Evolutionary conservation across 1,284 basidiomycete species (phyloP).

Genomic region (Puccinia hordei): DNA sequence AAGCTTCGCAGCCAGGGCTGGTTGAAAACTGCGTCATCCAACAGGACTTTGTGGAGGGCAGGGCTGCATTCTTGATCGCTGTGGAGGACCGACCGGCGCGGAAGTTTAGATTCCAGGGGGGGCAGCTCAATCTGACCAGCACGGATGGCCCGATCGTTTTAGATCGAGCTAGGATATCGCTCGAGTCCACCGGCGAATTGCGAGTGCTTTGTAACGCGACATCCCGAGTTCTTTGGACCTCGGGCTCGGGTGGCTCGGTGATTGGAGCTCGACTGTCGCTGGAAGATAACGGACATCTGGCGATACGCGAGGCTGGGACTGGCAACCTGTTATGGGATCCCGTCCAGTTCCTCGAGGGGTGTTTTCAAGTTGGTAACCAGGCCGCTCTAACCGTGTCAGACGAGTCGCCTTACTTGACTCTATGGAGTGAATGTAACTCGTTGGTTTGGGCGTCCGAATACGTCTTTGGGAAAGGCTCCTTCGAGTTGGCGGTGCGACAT

Average conservation of each 20-base stretch:
- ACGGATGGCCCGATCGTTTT: conserved; percentile 11
- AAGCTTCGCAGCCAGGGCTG: conserved; percentile 28
- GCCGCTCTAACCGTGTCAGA: conserved; percentile 41
- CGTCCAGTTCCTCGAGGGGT: conserved; percentile 25
- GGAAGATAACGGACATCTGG: conserved; percentile 34
- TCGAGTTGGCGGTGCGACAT: conserved; percentile 28
- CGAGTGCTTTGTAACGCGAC: conserved; percentile 29
- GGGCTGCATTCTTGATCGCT: conserved; percentile 41
- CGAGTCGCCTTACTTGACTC: conserved; percentile 22
- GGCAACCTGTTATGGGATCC: conserved; percentile 47
- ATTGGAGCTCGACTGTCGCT: conserved; percentile 30
- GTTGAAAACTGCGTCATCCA: conserved; percentile 40
- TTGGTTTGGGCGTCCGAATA: conserved; percentile 48
- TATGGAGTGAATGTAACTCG: conserved; percentile 36
- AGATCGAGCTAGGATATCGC: conserved; percentile 24
- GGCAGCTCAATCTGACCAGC: conserved; percentile 26
- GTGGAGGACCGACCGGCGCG: conserved; percentile 37
- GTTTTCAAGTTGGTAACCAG: neutral
- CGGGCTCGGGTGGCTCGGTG: conserved; percentile 22
- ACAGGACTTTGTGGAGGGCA: conserved; percentile 34
- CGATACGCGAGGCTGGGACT: conserved; percentile 32
- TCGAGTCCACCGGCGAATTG: conserved; percentile 28
- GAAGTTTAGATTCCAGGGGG: conserved; percentile 38
- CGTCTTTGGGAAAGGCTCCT: conserved; percentile 32
- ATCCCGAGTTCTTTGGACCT: conserved; percentile 34